These are phyloP conservation scores for Austroboletus novae-zelandiae DNA, from an alignment of 1,284 basidiomycete species.

Conservation along the genomic window DNA sequence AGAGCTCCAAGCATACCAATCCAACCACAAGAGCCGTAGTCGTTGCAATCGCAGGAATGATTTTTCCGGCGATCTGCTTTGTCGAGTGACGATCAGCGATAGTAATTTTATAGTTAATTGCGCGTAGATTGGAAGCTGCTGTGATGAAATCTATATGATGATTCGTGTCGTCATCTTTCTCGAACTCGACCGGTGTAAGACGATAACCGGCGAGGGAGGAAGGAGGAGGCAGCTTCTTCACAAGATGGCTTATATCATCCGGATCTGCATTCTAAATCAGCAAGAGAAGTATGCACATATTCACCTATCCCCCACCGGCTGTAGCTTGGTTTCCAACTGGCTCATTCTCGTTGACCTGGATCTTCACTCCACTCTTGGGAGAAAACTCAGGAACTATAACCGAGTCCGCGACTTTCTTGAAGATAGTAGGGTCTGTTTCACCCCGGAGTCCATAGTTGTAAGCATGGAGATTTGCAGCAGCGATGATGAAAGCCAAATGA, in stretches of 20 bases:
- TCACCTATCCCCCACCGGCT: constrained; percentile 34
- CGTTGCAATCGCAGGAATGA: constrained; percentile 99
- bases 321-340: constrained; percentile 57
- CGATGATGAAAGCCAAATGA: constrained; percentile 88
- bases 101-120: constrained; percentile 92
- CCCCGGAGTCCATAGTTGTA: constrained; percentile 98
- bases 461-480: constrained; percentile 95
- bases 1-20: constrained; percentile 94
- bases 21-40: constrained; percentile 96
- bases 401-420: constrained; percentile 84
- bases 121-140: constrained; percentile 95
- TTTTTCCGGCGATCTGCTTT: constrained; percentile 99
- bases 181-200: constrained; percentile 93
- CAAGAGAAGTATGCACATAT: background rate
- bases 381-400: constrained; percentile 91
- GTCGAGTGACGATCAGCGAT: constrained; percentile 91
- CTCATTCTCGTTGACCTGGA: constrained; percentile 96
- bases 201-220: constrained; percentile 94
- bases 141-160: constrained; percentile 99
- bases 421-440: constrained; percentile 75
- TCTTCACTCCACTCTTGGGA: constrained; percentile 89
- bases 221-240: constrained; percentile 77
- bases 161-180: constrained; percentile 99
- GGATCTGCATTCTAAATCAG: constrained; percentile 37
- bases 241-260: constrained; percentile 56